These are phyloP conservation scores for Trichosporon inkin DNA, from an alignment of 1,284 basidiomycete species.

Conservation along the genomic window DNA sequence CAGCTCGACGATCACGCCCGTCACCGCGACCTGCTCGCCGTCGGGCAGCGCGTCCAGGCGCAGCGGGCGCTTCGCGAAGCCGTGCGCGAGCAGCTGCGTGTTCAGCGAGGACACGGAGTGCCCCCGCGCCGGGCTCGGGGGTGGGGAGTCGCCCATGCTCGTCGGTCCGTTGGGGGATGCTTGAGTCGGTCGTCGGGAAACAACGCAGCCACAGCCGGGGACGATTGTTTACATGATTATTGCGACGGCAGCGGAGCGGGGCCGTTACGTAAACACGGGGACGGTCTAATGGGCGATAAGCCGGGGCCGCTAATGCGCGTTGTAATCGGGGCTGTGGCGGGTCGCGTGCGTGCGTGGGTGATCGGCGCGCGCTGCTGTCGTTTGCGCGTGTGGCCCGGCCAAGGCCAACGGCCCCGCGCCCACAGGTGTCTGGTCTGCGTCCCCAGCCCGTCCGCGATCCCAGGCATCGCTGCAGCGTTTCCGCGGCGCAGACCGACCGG, in stretches of 20 bases:
- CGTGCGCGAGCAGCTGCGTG: slow-evolving; percentile 71
- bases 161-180: background rate
- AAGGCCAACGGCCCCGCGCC: too few relatives aligned
- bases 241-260: background rate
- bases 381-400: too few relatives aligned
- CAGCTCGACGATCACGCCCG: slow-evolving; percentile 72
- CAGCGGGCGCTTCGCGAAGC: slow-evolving; percentile 60
- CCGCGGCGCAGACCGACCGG: too few relatives aligned
- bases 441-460: too few relatives aligned
- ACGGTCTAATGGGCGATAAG: background rate
- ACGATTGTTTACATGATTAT: slow-evolving; percentile 7
- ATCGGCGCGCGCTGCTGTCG: too few relatives aligned
- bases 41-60: slow-evolving; percentile 60
- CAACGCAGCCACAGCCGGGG: background rate
- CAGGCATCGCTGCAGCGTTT: too few relatives aligned
- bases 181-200: background rate
- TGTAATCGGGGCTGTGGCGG: too few relatives aligned
- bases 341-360: too few relatives aligned
- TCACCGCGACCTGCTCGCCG: slow-evolving; percentile 61
- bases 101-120: slow-evolving; percentile 59
- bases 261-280: background rate
- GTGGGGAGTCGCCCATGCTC: slow-evolving; percentile 2
- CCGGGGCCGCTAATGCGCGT: too few relatives aligned
- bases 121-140: background rate
- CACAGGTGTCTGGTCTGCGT: too few relatives aligned